Evolutionary conservation across 345 rosid genomes (phyloP), one percentile per base, ranked within the genome.

Genomic region (Geranium rotundifolium): DNA sequence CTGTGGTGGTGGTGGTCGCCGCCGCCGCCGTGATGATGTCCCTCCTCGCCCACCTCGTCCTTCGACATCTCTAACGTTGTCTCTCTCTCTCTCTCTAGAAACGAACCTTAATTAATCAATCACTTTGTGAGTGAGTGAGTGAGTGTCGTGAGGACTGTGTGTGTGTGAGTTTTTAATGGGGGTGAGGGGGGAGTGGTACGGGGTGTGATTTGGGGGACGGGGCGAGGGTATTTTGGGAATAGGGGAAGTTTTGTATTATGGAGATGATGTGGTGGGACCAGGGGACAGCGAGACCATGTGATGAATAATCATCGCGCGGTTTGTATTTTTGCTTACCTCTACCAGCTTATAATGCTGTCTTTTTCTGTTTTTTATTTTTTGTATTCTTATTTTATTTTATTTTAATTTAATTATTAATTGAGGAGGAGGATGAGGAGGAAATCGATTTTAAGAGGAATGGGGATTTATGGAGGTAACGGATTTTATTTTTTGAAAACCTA

Each of bases 31-130:
- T 63, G 61, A 58, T 65, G 10, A 50, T 76, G 86, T 18, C 82
- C 89, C 66, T 83, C 97, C 72, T 88, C 97, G 61, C 82, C 75
- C 67, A 88, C 93, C n/a, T n/a, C 27, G 75, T 91, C 95, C 79
- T 88, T 88, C 1, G 93, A 80, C 88, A 91, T 91, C 46, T 7
- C 56, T 29, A 15, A 12, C 18, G 29, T 54, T 66, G 18, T 17
- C 64, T 17, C 65, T 63, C 16, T 17, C 59, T 30, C 41, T 52
- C 29, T 60, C 67, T 41, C 1, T 23, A 23, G 27, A 23, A 23
- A 23, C n/a, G n/a, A n/a, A n/a, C n/a, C n/a, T n/a, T n/a, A n/a
- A n/a, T n/a, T n/a, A n/a, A n/a, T n/a, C n/a, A n/a, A n/a, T n/a
- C n/a, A n/a, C n/a, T n/a, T n/a, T n/a, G n/a, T n/a, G n/a, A n/a